These are phyloP conservation scores for Penicillium sp. DNA, from an alignment of 2,329 filamentous ascomycete species.

Conservation along the genomic window DNA sequence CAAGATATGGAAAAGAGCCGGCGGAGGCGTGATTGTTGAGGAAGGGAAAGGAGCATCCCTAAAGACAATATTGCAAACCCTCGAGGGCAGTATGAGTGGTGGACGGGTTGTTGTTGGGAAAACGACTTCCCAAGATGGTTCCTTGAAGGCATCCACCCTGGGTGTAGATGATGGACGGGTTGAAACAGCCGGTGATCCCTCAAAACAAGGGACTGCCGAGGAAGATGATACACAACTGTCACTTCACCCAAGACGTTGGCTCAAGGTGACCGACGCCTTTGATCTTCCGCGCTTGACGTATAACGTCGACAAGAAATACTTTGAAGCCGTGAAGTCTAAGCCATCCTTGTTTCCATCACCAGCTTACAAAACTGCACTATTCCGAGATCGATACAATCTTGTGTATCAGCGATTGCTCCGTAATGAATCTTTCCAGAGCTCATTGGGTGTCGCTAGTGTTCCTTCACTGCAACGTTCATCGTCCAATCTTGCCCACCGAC, in stretches of 20 bases:
- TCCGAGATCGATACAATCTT: conserved; percentile 86
- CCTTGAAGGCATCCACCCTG: conserved; percentile 36
- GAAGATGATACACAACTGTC: conserved; percentile 60
- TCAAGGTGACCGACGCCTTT: conserved; percentile 79
- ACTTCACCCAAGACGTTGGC: conserved; percentile 72
- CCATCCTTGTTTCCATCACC: conserved; percentile 72
- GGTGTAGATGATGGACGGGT: conserved; percentile 41
- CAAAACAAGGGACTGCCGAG: conserved; percentile 48
- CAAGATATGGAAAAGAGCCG: conserved; percentile 84
- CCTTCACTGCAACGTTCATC: conserved; percentile 57
- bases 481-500: conserved; percentile 56
- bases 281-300: conserved; percentile 66
- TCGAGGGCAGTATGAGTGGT: conserved; percentile 88
- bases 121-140: conserved; percentile 30
- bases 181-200: conserved; percentile 50
- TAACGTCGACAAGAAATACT: conserved; percentile 72
- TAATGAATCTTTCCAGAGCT: conserved; percentile 88
- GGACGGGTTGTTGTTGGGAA: conserved; percentile 56
- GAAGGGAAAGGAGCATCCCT: conserved; percentile 65
- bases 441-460: conserved; percentile 62
- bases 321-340: conserved; percentile 68
- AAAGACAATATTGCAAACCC: conserved; percentile 74
- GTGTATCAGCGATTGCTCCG: conserved; percentile 88
- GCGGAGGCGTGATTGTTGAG: conserved; percentile 87
- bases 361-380: conserved; percentile 77